phyloP scores from a whole-genome alignment of 345 rosid genomes.

The Pugionium dolabratum region DNA sequence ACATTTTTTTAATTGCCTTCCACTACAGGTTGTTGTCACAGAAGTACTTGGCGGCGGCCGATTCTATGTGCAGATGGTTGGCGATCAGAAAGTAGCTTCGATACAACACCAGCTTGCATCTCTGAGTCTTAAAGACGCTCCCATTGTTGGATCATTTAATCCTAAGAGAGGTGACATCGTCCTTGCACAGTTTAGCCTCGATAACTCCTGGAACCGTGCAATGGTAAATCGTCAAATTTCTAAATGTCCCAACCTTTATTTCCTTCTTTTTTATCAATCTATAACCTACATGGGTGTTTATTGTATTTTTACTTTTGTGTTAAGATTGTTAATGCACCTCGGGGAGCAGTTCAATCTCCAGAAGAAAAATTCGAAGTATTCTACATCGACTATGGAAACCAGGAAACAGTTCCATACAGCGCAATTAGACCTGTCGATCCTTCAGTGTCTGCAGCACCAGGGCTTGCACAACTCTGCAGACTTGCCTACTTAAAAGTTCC shows the following conservation, averaged over 20 bases:
- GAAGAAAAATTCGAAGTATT: conserved; percentile 89
- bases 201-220: conserved; percentile 98
- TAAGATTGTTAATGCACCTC: conserved; percentile 86
- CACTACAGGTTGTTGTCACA: conserved; percentile 79
- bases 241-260: not conserved
- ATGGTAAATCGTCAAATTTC: conserved; percentile 57
- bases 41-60: conserved; percentile 90
- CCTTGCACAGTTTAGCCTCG: conserved; percentile 93
- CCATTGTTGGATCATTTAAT: conserved; percentile 78
- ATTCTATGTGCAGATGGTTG: conserved; percentile 84
- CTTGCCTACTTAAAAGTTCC: conserved; percentile 95
- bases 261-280: not conserved
- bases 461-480: conserved; percentile 90
- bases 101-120: conserved; percentile 80
- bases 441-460: conserved; percentile 70
- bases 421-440: conserved; percentile 74
- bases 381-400: conserved; percentile 93
- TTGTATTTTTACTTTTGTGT: conserved; percentile 15
- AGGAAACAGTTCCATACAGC: conserved; percentile 77
- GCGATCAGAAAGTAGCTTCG: conserved; percentile 76
- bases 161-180: conserved; percentile 90
- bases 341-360: conserved; percentile 65
- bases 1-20: not conserved
- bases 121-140: conserved; percentile 70
- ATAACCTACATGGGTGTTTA: conserved; percentile 6